A percentile compares a stretch with the other conserved stretches of the same genome.
Evolutionary conservation across 2,329 filamentous ascomycete genomes (phyloP).

Genomic region (Sporothrix brasiliensis): DNA sequence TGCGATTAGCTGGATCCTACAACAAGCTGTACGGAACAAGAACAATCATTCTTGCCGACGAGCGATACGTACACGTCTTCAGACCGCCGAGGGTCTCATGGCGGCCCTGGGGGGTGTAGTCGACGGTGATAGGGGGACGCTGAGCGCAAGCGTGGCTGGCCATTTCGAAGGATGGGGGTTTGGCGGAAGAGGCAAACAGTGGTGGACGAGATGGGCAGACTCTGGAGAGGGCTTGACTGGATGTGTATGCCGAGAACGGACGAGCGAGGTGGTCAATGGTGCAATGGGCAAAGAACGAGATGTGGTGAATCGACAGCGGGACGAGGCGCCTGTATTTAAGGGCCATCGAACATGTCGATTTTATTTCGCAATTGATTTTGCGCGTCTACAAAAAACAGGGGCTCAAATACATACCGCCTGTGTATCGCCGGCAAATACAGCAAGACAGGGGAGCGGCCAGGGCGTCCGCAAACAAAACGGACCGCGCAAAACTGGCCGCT

Average conservation of each 20-base stretch:
- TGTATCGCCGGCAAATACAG: background rate
- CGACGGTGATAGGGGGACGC: slow-evolving; percentile 46
- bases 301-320: slow-evolving; percentile 2
- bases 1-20: background rate
- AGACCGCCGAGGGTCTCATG: slow-evolving; percentile 48
- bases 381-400: background rate
- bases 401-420: no score
- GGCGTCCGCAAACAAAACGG: background rate
- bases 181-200: background rate
- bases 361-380: background rate
- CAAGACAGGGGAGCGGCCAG: no score
- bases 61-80: slow-evolving; percentile 47
- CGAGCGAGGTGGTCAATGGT: background rate
- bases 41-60: background rate
- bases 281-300: background rate
- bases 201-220: background rate
- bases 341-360: background rate
- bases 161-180: slow-evolving; percentile 30
- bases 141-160: slow-evolving; percentile 41
- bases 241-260: no score
- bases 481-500: slow-evolving; percentile 1
- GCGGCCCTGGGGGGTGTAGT: slow-evolving; percentile 48
- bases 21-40: no score
- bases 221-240: background rate
- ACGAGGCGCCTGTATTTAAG: slow-evolving; percentile 5